Conservation (phyloP, 2,329 filamentous ascomycete genomes). For the Ophiobolus disseminans region DNA sequence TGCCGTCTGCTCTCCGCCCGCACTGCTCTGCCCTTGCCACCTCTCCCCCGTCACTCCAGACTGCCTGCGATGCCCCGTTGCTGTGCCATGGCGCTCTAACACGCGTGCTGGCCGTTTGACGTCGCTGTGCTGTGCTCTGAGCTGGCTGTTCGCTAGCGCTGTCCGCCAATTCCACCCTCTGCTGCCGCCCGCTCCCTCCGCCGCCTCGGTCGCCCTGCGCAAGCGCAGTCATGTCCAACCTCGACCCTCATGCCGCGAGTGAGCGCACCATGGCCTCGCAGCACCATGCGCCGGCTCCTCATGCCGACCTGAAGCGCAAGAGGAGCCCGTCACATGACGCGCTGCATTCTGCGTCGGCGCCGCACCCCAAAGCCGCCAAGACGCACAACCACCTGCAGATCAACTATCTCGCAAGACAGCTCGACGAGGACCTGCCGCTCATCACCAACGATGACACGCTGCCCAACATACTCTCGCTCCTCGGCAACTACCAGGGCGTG, state of each 20-base stretch:
- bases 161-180: conserved; percentile 33
- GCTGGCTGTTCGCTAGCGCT: conserved; percentile 24
- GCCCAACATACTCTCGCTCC: conserved; percentile 72
- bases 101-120: conserved; percentile 4
- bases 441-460: conserved; percentile 73
- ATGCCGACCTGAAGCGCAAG: conserved; percentile 55
- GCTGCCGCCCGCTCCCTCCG: conserved; percentile 23
- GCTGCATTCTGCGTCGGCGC: conserved; percentile 42
- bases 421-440: conserved; percentile 67
- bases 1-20: conserved; percentile 3
- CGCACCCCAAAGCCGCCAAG: conserved; percentile 61
- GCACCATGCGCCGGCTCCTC: conserved; percentile 28
- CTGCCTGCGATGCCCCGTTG: conserved; percentile 12
- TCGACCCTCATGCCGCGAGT: conserved; percentile 26
- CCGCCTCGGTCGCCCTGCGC: conserved; percentile 22
- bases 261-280: conserved; percentile 33
- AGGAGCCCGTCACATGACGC: conserved; percentile 52
- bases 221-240: conserved; percentile 31
- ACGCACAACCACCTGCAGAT: conserved; percentile 69
- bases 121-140: conserved; percentile 11
- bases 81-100: conserved; percentile 17
- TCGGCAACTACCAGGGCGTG: conserved; percentile 84
- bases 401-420: conserved; percentile 71
- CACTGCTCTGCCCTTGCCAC: conserved; percentile 4
- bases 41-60: conserved; percentile 8